Conservation (phyloP, 139 green algal genomes). For the Chlamydomonas incerta region DNA sequence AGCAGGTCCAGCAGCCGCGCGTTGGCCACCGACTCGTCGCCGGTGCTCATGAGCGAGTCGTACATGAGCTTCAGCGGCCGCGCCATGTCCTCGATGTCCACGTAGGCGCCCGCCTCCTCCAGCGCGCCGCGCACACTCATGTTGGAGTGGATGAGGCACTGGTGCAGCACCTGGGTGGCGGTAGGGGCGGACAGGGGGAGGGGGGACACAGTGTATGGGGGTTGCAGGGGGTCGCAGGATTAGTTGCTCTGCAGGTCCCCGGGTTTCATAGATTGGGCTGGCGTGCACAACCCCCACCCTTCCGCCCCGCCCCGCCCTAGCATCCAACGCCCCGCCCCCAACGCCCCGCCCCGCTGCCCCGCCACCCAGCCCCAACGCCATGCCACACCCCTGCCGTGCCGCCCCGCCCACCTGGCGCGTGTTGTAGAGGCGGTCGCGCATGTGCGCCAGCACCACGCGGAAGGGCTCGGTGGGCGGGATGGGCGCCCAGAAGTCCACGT, state of each 20-base stretch:
- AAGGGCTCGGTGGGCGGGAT: constrained; percentile 89
- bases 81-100: constrained; percentile 56
- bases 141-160: constrained; percentile 78
- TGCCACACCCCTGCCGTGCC: too few species aligned
- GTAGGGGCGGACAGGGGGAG: too few species aligned
- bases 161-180: constrained; percentile 87
- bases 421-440: constrained; percentile 79
- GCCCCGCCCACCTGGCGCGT: constrained; percentile 28
- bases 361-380: too few species aligned
- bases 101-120: constrained; percentile 54
- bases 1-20: constrained; percentile 91
- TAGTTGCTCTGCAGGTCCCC: too few species aligned
- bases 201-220: too few species aligned
- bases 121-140: constrained; percentile 54
- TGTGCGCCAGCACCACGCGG: constrained; percentile 89
- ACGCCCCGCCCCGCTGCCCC: not conserved
- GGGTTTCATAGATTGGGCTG: too few species aligned
- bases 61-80: constrained; percentile 85
- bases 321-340: too few species aligned
- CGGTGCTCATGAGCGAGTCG: constrained; percentile 82
- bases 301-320: too few species aligned
- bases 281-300: too few species aligned
- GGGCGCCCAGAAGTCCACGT: constrained; percentile 69
- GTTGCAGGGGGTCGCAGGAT: too few species aligned
- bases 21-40: constrained; percentile 89